Conservation (phyloP, 139 green algal genomes). For the Chlorella sorokiniana region DNA sequence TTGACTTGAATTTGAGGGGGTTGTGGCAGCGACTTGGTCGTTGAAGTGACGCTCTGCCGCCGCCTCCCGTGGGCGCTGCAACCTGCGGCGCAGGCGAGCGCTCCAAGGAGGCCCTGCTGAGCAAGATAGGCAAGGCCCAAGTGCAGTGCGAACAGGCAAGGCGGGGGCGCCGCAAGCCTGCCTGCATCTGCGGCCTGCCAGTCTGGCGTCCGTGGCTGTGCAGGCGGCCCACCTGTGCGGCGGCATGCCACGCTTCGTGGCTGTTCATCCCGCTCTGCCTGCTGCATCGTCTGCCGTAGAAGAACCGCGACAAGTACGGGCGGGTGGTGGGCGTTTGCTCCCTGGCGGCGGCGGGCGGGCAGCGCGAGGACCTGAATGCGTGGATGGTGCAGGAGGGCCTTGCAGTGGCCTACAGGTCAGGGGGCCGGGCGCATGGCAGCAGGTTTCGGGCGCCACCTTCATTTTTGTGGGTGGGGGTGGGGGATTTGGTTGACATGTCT, state of each 20-base stretch:
- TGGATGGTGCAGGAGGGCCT: conserved; percentile 77
- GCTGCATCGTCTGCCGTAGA: conserved; percentile 15
- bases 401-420: conserved; percentile 77
- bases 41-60: too few species aligned
- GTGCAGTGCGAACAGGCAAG: conserved; percentile 56
- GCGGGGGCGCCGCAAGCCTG: background rate
- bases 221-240: background rate
- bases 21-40: too few species aligned
- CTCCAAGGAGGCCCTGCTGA: conserved; percentile 53
- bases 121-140: conserved; percentile 50
- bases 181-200: too few species aligned
- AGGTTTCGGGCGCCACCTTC: background rate
- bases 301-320: conserved; percentile 74
- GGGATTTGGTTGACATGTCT: background rate
- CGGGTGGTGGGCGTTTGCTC: conserved; percentile 68
- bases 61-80: too few species aligned
- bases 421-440: too few species aligned
- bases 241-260: background rate
- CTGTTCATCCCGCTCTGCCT: background rate
- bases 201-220: too few species aligned
- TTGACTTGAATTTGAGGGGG: background rate
- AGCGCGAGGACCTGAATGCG: conserved; percentile 58
- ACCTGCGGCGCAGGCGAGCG: conserved; percentile 2
- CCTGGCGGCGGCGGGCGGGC: background rate
- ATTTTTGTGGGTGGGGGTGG: background rate